A percentile compares a stretch with the other conserved stretches of the same genome.
phyloP scores from a whole-genome alignment of 345 rosid genomes.

The Eucalyptus curtisii region DNA sequence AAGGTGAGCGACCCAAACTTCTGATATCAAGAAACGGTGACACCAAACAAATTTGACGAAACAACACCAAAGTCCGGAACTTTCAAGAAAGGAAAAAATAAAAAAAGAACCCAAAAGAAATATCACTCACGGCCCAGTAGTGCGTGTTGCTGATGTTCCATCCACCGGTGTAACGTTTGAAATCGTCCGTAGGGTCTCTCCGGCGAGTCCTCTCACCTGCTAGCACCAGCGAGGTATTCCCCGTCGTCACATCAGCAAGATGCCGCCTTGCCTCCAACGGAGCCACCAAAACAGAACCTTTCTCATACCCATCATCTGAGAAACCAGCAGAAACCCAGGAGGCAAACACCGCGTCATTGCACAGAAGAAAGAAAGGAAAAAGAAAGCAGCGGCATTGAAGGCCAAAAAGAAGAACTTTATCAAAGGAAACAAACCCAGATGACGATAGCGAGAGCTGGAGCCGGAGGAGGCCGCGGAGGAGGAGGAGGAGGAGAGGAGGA shows the following conservation, averaged over 20 bases:
- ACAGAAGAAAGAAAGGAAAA: background rate
- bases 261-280: slow-evolving; percentile 43
- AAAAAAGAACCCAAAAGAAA: background rate
- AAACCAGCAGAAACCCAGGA: background rate
- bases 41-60: background rate
- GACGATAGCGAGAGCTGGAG: background rate
- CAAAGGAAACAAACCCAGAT: background rate
- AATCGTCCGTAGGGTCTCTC: slow-evolving; percentile 48
- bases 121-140: slow-evolving; percentile 81
- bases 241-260: slow-evolving; percentile 34
- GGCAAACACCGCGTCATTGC: background rate
- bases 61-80: background rate
- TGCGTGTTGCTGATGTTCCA: slow-evolving; percentile 76
- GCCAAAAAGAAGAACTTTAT: background rate
- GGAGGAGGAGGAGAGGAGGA: background rate
- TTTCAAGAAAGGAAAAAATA: background rate
- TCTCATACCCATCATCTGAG: slow-evolving; percentile 5
- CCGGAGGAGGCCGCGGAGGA: background rate
- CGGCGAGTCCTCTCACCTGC: slow-evolving; percentile 65
- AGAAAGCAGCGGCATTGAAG: background rate
- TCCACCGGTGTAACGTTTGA: slow-evolving; percentile 61
- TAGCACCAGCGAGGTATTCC: slow-evolving; percentile 46
- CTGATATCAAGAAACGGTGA: background rate
- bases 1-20: background rate
- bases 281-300: slow-evolving; percentile 4